These are phyloP conservation scores for Nothopassalora personata DNA, from an alignment of 2,329 filamentous ascomycete genomes.

Conservation along the genomic window DNA sequence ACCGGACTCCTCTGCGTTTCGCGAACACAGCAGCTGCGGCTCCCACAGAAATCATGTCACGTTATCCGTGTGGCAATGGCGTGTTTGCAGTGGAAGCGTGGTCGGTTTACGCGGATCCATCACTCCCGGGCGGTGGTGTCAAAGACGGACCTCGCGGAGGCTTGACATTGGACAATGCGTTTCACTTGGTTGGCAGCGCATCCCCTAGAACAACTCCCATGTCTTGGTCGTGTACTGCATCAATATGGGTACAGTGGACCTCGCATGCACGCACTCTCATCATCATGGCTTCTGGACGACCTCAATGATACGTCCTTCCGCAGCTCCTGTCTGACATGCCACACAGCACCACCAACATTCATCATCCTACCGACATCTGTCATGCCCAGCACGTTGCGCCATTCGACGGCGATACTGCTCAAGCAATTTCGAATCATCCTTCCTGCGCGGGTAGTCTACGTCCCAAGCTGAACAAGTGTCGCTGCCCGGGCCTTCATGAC, in stretches of 20 bases:
- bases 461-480: neutral
- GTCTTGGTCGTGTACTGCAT: neutral
- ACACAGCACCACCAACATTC: neutral
- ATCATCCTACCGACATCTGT: neutral
- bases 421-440: neutral
- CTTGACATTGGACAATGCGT: neutral
- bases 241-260: neutral
- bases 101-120: constrained; percentile 3
- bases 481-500: neutral
- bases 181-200: neutral
- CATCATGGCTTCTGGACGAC: neutral
- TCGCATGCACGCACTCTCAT: neutral
- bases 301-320: neutral
- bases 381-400: neutral
- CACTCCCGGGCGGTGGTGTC: neutral
- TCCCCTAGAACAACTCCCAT: neutral
- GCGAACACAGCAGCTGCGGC: constrained; percentile 2
- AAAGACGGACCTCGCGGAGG: neutral
- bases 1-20: neutral
- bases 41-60: neutral
- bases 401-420: neutral
- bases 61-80: constrained; percentile 1
- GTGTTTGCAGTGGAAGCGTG: constrained; percentile 1
- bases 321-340: neutral
- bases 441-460: neutral